A percentile compares a stretch with the other conserved stretches of the same genome.
phyloP scores from a whole-genome alignment of 2,329 filamentous ascomycete species.

The Zymoseptoria ardabiliae region DNA sequence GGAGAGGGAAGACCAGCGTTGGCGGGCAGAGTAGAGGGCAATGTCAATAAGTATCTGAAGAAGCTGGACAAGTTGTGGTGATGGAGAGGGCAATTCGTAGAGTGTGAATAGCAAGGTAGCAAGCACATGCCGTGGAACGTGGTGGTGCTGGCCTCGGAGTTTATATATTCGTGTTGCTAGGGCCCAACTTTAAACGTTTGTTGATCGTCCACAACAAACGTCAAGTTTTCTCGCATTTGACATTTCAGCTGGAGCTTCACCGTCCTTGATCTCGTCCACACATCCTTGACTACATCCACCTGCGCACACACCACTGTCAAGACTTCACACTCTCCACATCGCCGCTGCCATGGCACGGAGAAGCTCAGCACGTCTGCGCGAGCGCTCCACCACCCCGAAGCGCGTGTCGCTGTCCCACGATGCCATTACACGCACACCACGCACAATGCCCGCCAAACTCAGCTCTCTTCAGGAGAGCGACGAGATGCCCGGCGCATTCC shows the following conservation, averaged over 20 bases:
- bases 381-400: slow-evolving; percentile 25
- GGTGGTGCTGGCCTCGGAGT: neutral
- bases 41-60: slow-evolving; percentile 10
- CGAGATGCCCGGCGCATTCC: slow-evolving; percentile 34
- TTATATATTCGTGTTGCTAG: neutral
- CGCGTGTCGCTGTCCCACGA: slow-evolving; percentile 31
- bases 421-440: slow-evolving; percentile 22
- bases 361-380: slow-evolving; percentile 28
- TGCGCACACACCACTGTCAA: neutral
- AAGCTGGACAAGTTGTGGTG: slow-evolving; percentile 13
- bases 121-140: too few relatives aligned
- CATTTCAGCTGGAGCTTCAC: neutral
- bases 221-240: neutral
- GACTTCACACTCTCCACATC: neutral
- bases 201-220: neutral
- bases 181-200: neutral
- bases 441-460: slow-evolving; percentile 34
- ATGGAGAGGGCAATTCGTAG: neutral
- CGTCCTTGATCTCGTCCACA: neutral
- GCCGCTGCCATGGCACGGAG: slow-evolving; percentile 26
- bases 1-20: neutral
- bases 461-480: slow-evolving; percentile 39
- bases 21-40: slow-evolving; percentile 7
- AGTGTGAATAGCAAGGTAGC: too few relatives aligned
- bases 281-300: neutral